Evolutionary conservation across 1,139 yeast species (phyloP).

Genomic region (Suhomyces coccinellae): DNA sequence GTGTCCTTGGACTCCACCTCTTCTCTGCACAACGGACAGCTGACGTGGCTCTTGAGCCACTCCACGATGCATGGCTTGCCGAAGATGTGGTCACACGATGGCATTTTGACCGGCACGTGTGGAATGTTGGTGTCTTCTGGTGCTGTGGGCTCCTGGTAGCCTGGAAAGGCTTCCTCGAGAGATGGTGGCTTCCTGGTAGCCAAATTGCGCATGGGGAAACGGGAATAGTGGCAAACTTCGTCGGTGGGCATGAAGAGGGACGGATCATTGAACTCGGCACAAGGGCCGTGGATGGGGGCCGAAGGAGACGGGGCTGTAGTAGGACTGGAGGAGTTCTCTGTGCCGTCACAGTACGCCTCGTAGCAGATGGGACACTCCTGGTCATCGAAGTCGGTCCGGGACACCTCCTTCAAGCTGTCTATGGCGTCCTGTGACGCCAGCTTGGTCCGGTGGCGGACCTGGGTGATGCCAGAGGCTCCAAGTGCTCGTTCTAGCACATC

Average conservation of each 20-base stretch:
- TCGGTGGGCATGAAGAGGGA: conserved; percentile 42
- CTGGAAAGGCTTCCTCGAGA: conserved; percentile 36
- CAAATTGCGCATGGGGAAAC: conserved; percentile 38
- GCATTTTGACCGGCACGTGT: conserved; percentile 47
- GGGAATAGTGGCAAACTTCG: conserved; percentile 29
- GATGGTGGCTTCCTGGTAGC: conserved; percentile 25
- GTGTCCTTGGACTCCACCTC: conserved; percentile 31
- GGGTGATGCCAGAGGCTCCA: conserved; percentile 27
- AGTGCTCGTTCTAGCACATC: conserved; percentile 41
- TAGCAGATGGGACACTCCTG: conserved; percentile 47
- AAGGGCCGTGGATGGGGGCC: neutral
- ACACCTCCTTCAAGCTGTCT: conserved; percentile 32
- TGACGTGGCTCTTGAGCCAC: conserved; percentile 43
- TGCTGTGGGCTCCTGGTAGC: conserved; percentile 20
- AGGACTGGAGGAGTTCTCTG: too few relatives aligned
- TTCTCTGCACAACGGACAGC: conserved; percentile 49
- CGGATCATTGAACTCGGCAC: conserved; percentile 35
- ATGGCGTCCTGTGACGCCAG: conserved; percentile 46
- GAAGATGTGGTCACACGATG: conserved; percentile 43
- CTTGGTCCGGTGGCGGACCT: conserved; percentile 21
- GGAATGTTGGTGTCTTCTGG: conserved; percentile 20
- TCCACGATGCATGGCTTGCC: conserved; percentile 46
- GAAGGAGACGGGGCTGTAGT: too few relatives aligned
- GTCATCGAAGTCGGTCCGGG: conserved; percentile 20
- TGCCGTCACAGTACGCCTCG: conserved; percentile 30